A percentile compares a stretch with the other conserved stretches of the same genome.
Conservation (phyloP, 192 early-diverging fungal species). For the Podila epicladia region DNA sequence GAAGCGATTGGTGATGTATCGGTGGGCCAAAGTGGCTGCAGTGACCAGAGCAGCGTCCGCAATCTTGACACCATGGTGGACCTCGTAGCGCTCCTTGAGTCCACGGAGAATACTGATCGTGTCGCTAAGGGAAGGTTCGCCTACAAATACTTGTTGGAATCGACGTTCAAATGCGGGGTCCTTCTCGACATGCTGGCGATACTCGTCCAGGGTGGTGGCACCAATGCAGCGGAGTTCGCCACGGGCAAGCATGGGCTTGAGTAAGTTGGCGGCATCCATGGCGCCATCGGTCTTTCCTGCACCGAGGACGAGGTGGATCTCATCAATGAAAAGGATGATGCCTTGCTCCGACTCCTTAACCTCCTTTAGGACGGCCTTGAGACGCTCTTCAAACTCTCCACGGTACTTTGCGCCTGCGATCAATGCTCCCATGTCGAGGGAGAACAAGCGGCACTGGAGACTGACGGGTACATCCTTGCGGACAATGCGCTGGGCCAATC, state of each 20-base stretch:
- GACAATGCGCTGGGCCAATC: constrained; percentile 94
- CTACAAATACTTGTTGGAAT: constrained; percentile 86
- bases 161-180: constrained; percentile 86
- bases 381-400: constrained; percentile 98
- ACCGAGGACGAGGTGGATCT: constrained; percentile 95
- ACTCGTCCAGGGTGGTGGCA: constrained; percentile 96
- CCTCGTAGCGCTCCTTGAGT: constrained; percentile 84
- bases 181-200: constrained; percentile 91
- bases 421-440: constrained; percentile 96
- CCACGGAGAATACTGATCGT: constrained; percentile 86
- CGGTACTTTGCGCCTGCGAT: constrained; percentile 95
- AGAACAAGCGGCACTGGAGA: constrained; percentile 84
- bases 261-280: constrained; percentile 96
- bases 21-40: constrained; percentile 76
- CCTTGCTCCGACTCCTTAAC: constrained; percentile 89
- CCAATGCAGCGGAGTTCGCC: constrained; percentile 97
- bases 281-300: constrained; percentile 91
- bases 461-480: constrained; percentile 90
- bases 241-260: constrained; percentile 98
- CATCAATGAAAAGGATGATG: constrained; percentile 98
- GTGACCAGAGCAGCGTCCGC: constrained; percentile 79
- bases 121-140: constrained; percentile 75
- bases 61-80: constrained; percentile 85
- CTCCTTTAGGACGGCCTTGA: constrained; percentile 96
- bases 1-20: constrained; percentile 79